Percentiles rank a stretch among this genome's conserved stretches.
Evolutionary conservation across 2,329 filamentous ascomycete genomes (phyloP).

Genomic region (Fusarium pseudoanthophilum): DNA sequence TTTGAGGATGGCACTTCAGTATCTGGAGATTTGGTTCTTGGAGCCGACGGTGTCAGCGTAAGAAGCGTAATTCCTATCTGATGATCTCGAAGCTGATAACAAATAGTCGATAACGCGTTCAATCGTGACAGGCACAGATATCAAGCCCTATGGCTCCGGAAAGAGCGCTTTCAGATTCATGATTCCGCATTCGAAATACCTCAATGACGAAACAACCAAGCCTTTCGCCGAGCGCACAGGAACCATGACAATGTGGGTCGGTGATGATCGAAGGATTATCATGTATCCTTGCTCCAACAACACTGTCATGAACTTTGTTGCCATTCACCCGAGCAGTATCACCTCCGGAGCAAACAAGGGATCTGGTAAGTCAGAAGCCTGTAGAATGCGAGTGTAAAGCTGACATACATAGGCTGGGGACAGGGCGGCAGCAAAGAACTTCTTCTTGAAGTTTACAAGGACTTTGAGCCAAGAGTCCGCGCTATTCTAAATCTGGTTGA

Average conservation of each 20-base stretch:
- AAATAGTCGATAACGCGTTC: slow-evolving; percentile 39
- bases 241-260: slow-evolving; percentile 52
- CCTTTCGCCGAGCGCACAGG: slow-evolving; percentile 22
- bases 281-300: slow-evolving; percentile 61
- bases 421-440: slow-evolving; percentile 50
- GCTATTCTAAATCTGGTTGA: slow-evolving; percentile 57
- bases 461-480: slow-evolving; percentile 55
- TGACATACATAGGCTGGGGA: slow-evolving; percentile 52
- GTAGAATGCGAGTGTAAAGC: accelerated
- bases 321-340: slow-evolving; percentile 57
- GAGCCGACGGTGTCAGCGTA: slow-evolving; percentile 65
- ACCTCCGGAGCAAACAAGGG: slow-evolving; percentile 5
- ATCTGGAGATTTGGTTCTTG: slow-evolving; percentile 62
- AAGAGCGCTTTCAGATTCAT: slow-evolving; percentile 68
- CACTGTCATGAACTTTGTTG: slow-evolving; percentile 59
- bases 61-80: not conserved
- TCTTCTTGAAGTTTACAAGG: slow-evolving; percentile 52
- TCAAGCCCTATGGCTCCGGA: slow-evolving; percentile 56
- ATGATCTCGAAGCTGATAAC: accelerated
- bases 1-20: slow-evolving; percentile 57
- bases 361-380: not conserved
- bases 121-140: slow-evolving; percentile 31
- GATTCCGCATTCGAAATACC: slow-evolving; percentile 53
- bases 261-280: slow-evolving; percentile 55
- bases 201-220: slow-evolving; percentile 35